Conservation (phyloP, 2,329 filamentous ascomycete species). For the Claviceps capensis region DNA sequence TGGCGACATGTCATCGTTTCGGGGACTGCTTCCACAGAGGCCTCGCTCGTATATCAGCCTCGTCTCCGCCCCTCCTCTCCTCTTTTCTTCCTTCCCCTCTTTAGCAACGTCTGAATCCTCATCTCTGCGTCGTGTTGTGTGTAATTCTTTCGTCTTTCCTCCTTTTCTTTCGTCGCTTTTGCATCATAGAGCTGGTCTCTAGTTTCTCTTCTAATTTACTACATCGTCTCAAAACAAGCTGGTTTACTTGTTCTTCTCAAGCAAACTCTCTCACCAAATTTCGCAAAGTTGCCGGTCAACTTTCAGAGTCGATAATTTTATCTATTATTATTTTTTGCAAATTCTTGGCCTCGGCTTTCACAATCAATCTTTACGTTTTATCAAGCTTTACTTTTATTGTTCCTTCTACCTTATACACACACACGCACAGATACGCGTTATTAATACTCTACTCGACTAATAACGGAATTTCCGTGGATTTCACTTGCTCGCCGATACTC, state of each 20-base stretch:
- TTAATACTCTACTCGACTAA: constrained; percentile 24
- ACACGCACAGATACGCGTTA: constrained; percentile 3
- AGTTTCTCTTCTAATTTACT: constrained; percentile 20
- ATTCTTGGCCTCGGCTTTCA: background rate
- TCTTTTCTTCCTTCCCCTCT: constrained; percentile 35
- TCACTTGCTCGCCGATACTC: constrained; percentile 38
- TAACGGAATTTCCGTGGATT: constrained; percentile 38
- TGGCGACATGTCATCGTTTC: background rate
- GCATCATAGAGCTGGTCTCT: constrained; percentile 41
- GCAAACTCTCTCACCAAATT: background rate
- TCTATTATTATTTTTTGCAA: background rate
- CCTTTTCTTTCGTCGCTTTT: constrained; percentile 18
- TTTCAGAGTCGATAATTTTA: constrained; percentile 13
- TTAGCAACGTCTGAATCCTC: constrained; percentile 50
- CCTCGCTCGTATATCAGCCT: background rate
- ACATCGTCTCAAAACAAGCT: constrained; percentile 10
- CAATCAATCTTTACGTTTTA: constrained; percentile 5
- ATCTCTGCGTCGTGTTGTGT: constrained; percentile 30
- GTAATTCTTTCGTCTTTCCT: constrained; percentile 7
- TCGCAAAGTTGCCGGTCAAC: constrained; percentile 27
- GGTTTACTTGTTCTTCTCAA: constrained; percentile 3
- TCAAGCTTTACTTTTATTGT: constrained; percentile 8
- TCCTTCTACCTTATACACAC: background rate
- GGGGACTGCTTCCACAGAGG: background rate
- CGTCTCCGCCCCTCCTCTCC: constrained; percentile 17